These are phyloP conservation scores for Rossbeevera mucosa DNA, from an alignment of 768 basidiomycete species.

Conservation along the genomic window DNA sequence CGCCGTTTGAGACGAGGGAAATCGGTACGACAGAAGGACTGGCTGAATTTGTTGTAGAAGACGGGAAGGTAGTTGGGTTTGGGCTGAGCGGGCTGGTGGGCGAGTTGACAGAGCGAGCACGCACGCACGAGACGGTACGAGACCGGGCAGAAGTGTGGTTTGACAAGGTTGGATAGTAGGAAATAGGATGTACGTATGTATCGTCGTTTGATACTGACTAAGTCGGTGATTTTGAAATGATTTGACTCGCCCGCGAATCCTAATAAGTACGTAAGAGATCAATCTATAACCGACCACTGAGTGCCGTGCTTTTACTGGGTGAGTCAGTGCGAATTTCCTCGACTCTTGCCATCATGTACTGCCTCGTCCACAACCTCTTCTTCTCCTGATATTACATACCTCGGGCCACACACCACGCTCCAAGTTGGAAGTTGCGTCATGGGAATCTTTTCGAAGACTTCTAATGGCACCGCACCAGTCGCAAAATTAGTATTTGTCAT, in stretches of 20 bases:
- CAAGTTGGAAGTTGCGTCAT: too few species aligned
- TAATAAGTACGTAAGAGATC: too few species aligned
- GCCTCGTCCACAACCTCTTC: background rate
- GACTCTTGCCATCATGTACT: background rate
- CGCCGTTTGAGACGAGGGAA: conserved; percentile 27
- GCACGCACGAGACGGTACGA: conserved; percentile 15
- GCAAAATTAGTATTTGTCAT: too few species aligned
- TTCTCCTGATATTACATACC: background rate
- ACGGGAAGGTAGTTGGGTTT: conserved; percentile 29
- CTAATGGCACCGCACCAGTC: too few species aligned
- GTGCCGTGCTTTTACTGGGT: too few species aligned
- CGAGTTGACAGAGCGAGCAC: conserved; percentile 19
- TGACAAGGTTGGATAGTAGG: conserved; percentile 10
- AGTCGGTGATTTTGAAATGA: too few species aligned
- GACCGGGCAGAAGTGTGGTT: conserved; percentile 33
- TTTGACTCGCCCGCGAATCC: too few species aligned
- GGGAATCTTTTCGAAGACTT: background rate
- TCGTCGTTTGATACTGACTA: too few species aligned
- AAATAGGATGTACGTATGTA: too few species aligned
- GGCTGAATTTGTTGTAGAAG: conserved; percentile 24
- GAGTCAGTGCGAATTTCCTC: background rate
- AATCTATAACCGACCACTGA: too few species aligned
- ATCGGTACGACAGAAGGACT: background rate
- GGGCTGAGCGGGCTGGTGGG: conserved; percentile 18
- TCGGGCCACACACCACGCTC: too few species aligned